Conservation (phyloP, 1,284 basidiomycete genomes). For the Boletellus sp. region DNA sequence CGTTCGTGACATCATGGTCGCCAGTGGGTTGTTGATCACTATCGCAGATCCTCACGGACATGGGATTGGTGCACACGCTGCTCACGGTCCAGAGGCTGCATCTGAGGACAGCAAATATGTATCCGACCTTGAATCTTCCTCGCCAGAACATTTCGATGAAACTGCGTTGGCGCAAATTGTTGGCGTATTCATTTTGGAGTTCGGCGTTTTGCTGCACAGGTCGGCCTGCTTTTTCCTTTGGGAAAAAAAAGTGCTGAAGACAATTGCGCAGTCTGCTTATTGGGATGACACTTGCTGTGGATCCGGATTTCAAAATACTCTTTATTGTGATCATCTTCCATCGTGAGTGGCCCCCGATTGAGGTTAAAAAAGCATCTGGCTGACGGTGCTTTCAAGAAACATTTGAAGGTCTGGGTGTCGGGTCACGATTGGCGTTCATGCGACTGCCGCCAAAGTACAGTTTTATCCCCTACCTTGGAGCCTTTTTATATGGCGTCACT, state of each 20-base stretch:
- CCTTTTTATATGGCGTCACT: slow-evolving; percentile 70
- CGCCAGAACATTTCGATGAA: slow-evolving; percentile 33
- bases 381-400: slow-evolving; percentile 51
- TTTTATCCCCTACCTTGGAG: slow-evolving; percentile 65
- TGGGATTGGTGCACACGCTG: slow-evolving; percentile 58
- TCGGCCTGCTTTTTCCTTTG: slow-evolving; percentile 14
- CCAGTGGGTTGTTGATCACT: neutral
- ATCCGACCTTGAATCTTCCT: slow-evolving; percentile 21
- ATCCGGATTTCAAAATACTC: slow-evolving; percentile 75
- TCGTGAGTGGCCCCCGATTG: slow-evolving; percentile 45
- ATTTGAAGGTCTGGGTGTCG: slow-evolving; percentile 90
- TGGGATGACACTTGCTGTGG: slow-evolving; percentile 89
- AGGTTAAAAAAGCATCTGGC: neutral
- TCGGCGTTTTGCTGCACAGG: slow-evolving; percentile 90
- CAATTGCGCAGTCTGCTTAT: slow-evolving; percentile 65
- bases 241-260: neutral
- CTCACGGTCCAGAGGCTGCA: slow-evolving; percentile 60
- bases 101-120: slow-evolving; percentile 16
- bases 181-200: slow-evolving; percentile 84
- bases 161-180: slow-evolving; percentile 72
- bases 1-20: slow-evolving; percentile 1
- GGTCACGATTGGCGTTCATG: slow-evolving; percentile 79
- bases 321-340: slow-evolving; percentile 93
- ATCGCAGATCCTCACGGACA: slow-evolving; percentile 64
- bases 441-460: slow-evolving; percentile 55